Conservation (phyloP, 2,329 filamentous ascomycete species). For the Ophiocordyceps robertsii region DNA sequence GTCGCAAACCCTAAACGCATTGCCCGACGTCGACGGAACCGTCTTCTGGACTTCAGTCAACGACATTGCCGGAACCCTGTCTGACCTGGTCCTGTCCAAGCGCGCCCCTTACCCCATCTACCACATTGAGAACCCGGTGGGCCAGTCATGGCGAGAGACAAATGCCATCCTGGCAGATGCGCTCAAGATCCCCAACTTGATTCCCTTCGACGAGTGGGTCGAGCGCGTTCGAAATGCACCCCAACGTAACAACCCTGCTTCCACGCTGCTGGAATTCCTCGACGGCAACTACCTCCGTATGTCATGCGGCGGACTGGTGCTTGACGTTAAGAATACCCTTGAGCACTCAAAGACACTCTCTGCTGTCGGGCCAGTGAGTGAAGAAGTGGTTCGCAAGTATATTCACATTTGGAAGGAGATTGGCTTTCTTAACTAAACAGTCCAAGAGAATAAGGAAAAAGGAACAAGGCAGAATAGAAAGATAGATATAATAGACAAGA, state of each 20-base stretch:
- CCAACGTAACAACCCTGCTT: conserved; percentile 3
- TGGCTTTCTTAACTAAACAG: background rate
- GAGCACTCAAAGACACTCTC: conserved; percentile 5
- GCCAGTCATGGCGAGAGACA: conserved; percentile 8
- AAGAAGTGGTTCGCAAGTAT: conserved; percentile 2
- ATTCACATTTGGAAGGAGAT: conserved; percentile 2
- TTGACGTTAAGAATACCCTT: conserved; percentile 2
- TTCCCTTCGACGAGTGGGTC: conserved; percentile 4
- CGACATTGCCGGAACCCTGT: conserved; percentile 4
- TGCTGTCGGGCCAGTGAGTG: conserved; percentile 1
- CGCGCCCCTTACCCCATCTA: conserved; percentile 6
- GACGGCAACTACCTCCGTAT: conserved; percentile 5
- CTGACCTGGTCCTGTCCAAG: conserved; percentile 3
- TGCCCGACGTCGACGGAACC: conserved; percentile 26
- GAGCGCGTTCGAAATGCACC: conserved; percentile 1
- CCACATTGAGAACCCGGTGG: conserved; percentile 10
- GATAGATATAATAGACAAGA: too few species aligned
- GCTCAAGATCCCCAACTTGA: conserved; percentile 3
- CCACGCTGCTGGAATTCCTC: conserved; percentile 4
- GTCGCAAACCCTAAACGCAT: conserved; percentile 26
- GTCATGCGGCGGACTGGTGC: conserved; percentile 6
- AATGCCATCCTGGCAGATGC: conserved; percentile 3
- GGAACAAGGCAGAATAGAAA: too few species aligned
- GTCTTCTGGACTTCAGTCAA: conserved; percentile 34
- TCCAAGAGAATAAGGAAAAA: too few species aligned